Base-by-base conservation (phyloP, 345 rosid species). In the Lepidium didymum region DNA sequence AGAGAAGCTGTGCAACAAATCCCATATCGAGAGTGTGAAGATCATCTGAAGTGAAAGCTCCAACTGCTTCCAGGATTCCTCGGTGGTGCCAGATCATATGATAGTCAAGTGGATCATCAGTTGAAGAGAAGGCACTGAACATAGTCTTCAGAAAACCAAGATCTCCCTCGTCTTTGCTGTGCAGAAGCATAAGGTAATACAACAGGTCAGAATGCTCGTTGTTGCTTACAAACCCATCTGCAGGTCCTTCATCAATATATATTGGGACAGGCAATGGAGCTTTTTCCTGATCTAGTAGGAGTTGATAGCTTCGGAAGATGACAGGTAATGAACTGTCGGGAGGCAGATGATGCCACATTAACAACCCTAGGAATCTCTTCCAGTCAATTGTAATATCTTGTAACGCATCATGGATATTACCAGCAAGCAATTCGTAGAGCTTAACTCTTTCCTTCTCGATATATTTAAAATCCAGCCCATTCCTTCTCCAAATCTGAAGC, bases 11-110 rank as follows among this genome's bases (percentile, higher is more conserved):
- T 42, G 93, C 86, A 82, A 91, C 79, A 60, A 87, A 77, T 66
- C 96, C 93, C 95, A 94, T 91, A 80, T 91, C 97, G 69, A 94
- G 33, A 5, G 33, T 29, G 33, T 29, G 33, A 77, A 91, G 96
- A 80, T 91, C 92, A 68, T 81, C 87, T 21, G 92, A 91, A 74
- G 77, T 70, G 78, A 89, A 76, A 70, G 90, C 83, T 35, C 92
- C 99, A 50, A 80, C 84, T 56, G 97, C 92, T 81, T 86, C 85
- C 73, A 94, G 64, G 52, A 87, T 82, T 45, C 81, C 91, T 59
- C 95, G 81, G 67, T 91, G 86, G 85, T 91, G 97, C 97, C 97
- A 94, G 73, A 89, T 89, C 99, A 94, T 94, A 81, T 91, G 99
- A 79, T 84, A 82, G 84, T 94, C 99, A 58, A 94, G 97, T 56